Evolutionary conservation across 148 eudicot species (phyloP).

Genomic region (Diospyros kaki): DNA sequence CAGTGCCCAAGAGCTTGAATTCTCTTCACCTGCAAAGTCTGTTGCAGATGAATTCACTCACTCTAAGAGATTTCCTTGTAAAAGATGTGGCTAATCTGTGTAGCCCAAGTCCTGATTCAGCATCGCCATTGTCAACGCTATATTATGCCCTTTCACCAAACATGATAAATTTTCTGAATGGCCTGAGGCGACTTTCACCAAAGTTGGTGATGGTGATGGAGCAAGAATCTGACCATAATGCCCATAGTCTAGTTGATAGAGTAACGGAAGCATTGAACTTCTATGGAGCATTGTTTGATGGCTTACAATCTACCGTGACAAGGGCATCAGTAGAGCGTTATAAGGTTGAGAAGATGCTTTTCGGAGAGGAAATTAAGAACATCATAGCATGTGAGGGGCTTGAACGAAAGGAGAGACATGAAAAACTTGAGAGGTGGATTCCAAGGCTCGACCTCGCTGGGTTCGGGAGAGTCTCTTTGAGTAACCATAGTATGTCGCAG

Average conservation of each 20-base stretch:
- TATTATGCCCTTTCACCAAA: slow-evolving; percentile 30
- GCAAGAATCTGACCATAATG: slow-evolving; percentile 69
- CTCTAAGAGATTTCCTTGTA: slow-evolving; percentile 40
- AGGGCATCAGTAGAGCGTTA: slow-evolving; percentile 49
- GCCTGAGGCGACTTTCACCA: slow-evolving; percentile 54
- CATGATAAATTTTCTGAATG: slow-evolving; percentile 32
- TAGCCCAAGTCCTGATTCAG: slow-evolving; percentile 40
- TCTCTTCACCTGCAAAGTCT: background rate
- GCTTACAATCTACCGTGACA: slow-evolving; percentile 46
- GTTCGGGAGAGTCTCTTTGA: slow-evolving; percentile 44
- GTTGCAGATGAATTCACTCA: slow-evolving; percentile 19
- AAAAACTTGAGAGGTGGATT: slow-evolving; percentile 70
- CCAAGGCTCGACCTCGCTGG: slow-evolving; percentile 56
- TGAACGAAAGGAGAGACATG: slow-evolving; percentile 66
- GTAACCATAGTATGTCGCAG: slow-evolving; percentile 39
- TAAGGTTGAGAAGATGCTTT: slow-evolving; percentile 62
- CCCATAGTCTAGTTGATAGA: slow-evolving; percentile 47
- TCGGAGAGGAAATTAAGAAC: slow-evolving; percentile 72
- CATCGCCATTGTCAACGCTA: slow-evolving; percentile 35
- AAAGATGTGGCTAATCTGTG: slow-evolving; percentile 20
- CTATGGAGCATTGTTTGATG: slow-evolving; percentile 70
- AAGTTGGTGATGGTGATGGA: slow-evolving; percentile 73
- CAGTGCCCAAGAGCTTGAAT: slow-evolving; percentile 4
- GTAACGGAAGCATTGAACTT: slow-evolving; percentile 53
- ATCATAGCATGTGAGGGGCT: slow-evolving; percentile 64